A percentile compares a stretch with the other conserved stretches of the same genome.
Conservation (phyloP, 495 filamentous ascomycete genomes). For the Penicillium fimorum region DNA sequence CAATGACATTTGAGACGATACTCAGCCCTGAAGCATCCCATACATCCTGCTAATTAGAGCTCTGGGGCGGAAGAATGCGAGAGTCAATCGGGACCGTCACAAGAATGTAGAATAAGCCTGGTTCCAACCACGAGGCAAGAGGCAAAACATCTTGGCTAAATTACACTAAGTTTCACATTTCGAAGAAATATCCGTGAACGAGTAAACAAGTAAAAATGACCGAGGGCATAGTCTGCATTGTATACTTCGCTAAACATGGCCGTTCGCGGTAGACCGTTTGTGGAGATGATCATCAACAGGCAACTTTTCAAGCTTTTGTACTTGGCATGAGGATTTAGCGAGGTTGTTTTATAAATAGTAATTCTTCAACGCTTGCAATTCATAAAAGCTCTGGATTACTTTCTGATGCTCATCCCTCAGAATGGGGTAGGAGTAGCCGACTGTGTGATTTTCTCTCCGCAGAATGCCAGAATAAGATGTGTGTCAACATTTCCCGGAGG, state of each 20-base stretch:
- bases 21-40: not conserved
- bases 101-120: slow-evolving; percentile 23
- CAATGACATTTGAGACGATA: not conserved
- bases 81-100: slow-evolving; percentile 22
- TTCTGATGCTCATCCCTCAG: not conserved
- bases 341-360: not conserved
- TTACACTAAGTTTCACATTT: slow-evolving; percentile 1
- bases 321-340: not conserved
- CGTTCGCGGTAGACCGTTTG: slow-evolving; percentile 11
- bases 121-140: slow-evolving; percentile 23
- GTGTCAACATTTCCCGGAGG: not conserved
- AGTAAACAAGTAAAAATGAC: not conserved
- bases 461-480: slow-evolving; percentile 1
- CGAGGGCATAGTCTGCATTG: slow-evolving; percentile 5
- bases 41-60: slow-evolving; percentile 10
- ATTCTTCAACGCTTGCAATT: not conserved
- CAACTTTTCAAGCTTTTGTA: not conserved
- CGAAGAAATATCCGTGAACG: slow-evolving; percentile 1
- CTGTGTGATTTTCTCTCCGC: not conserved
- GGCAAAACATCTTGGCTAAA: not conserved
- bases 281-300: slow-evolving; percentile 7
- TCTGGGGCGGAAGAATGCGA: slow-evolving; percentile 24
- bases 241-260: not conserved
- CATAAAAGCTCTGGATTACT: not conserved
- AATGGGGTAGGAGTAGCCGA: slow-evolving; percentile 5